Evolutionary conservation across 148 eudicot genomes (phyloP), one percentile per base, ranked within the genome.

Genomic region (Camellia japonica): DNA sequence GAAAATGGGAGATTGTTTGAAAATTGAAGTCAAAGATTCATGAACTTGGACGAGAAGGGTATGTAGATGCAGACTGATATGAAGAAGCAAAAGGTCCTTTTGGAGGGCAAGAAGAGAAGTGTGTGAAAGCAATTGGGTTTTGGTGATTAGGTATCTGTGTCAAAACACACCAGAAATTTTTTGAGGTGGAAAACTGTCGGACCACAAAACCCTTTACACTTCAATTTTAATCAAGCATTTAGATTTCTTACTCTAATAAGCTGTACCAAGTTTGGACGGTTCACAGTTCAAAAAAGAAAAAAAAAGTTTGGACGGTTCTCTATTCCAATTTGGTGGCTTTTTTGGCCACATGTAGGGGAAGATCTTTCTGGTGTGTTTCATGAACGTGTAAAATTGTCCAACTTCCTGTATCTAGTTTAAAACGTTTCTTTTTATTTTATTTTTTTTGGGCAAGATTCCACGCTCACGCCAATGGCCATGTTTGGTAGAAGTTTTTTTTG

Each of bases 151-250:
- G 38, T 11, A 30, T 59, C 56, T 47, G 20, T 42, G 62, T 67
- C 30, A 2, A 43, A n/a, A 54, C 75, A 42, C 82, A 80, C 91
- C 95, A 91, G 81, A 85, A 65, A 82, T 84, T 68, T 87, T 82
- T 43, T 90, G 93, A 90, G 95, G 95, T 83, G 83, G 46, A 82
- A 81, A 88, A 78, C 61, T 59, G 13, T 79, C 84, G 83, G 85
- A 47, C 82, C 79, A 62, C 44, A 75, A 63, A 23, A 16, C 19
- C 46, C 42, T 1, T 30, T 30, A 30, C 38, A 30, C 38, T 30
- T 30, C 1, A 30, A 30, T 30, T 30, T 30, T 1, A 30, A 30
- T 30, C 38, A 30, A 30, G 1, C 38, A 30, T 30, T 23, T 23
- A 70, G 16, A 44, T 56, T 59, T 9, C 15, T 8, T 43, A 7